Base-by-base conservation (phyloP, 73 alveolate species). In the Paramecium pentaurelia region DNA sequence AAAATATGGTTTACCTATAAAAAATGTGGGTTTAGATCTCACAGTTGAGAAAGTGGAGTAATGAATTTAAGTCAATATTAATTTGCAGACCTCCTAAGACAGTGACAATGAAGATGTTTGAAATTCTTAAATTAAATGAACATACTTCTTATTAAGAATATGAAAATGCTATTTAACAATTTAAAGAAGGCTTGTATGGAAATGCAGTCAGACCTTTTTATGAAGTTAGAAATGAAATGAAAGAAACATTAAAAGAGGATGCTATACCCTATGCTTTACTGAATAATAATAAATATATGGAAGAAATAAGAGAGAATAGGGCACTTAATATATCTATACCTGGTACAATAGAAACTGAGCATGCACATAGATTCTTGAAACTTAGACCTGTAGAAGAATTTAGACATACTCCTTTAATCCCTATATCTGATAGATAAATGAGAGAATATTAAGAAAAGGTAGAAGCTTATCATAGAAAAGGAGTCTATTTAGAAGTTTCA, bases 381-480 rank as follows among this genome's bases (percentile, higher is more conserved):
- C 68, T 96, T 34, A 75, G 97, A 71, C 98, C 98, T 11, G 96
- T 96, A 9, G 98, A 96, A 54, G 98, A 96, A 51, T 96, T 96
- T 89, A 93, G 98, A 84, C 95, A 96, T 75, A 96, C 98, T 85
- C 98, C 98, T 11, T 71, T 96, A 45, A 95, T 96, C 37, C 98
- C 98, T 1, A 96, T 96, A 2, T 70, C 96, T 71, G 98, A 96
- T 27, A 94, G 77, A 64, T 92, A 94, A 28, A 54, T 96, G 89
- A 71, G 80, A 6, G 96, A 92, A 32, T 77, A 85, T 27, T 60
- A 93, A 86, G 86, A 95, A 60, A 94, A 94, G 40, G 88, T 88
- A 1, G 96, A 92, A 77, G 96, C 94, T 18, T 85, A 83, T 30
- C 93, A 94, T 71, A 49, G 98, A n/a, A 94, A 92, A 58, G 97